Percentiles rank a stretch among this genome's conserved stretches.
Evolutionary conservation across 495 filamentous ascomycete genomes (phyloP).

Genomic region (Xylaria flabelliformis): DNA sequence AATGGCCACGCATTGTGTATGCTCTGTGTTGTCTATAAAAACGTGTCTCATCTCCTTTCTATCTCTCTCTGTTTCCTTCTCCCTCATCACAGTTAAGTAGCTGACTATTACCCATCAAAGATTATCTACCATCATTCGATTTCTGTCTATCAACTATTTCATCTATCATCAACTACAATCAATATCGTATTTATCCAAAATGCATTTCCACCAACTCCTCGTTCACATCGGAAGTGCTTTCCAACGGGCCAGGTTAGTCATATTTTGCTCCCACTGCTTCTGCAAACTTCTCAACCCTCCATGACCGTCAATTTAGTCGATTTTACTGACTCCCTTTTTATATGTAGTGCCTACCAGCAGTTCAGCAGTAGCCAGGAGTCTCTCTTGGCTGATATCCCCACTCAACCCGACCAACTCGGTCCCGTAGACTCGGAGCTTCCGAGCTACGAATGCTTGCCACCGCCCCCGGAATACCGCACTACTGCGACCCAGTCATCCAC

Average conservation of each 20-base stretch:
- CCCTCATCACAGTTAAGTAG: not conserved
- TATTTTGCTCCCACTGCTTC: no score
- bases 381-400: not conserved
- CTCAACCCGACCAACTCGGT: not conserved
- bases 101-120: not conserved
- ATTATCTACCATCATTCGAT: not conserved
- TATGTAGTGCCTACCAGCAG: not conserved
- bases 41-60: not conserved
- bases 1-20: not conserved
- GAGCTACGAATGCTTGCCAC: not conserved
- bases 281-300: no score
- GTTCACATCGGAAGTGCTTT: not conserved
- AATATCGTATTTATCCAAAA: not conserved
- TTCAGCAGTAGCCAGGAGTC: not conserved
- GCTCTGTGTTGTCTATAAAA: not conserved
- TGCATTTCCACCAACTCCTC: not conserved
- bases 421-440: not conserved
- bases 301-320: no score
- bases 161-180: not conserved
- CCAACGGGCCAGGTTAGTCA: not conserved
- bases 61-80: not conserved
- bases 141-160: not conserved
- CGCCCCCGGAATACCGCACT: not conserved
- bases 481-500: not conserved
- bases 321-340: no score